phyloP scores from a whole-genome alignment of 1,139 yeast genomes.

The Geotrichum reessii region DNA sequence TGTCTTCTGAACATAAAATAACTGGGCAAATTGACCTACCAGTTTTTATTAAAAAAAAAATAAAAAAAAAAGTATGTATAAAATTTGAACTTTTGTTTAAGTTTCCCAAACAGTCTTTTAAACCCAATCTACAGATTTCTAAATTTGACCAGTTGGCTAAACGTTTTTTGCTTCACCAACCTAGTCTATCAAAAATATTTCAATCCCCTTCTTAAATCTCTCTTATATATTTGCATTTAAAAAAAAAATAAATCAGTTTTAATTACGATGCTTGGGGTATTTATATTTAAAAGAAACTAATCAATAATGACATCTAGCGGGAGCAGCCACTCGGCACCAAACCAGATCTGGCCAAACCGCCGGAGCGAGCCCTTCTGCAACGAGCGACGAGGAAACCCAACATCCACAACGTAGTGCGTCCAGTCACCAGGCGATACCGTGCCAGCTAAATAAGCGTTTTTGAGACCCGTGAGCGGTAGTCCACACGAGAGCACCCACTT shows the following conservation, averaged over 20 bases:
- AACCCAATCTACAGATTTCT: too few relatives aligned
- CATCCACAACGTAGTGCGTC: constrained; percentile 61
- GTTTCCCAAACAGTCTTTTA: too few relatives aligned
- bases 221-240: background rate
- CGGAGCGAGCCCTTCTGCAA: constrained; percentile 41
- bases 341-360: constrained; percentile 44
- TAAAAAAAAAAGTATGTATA: too few relatives aligned
- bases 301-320: constrained; percentile 24
- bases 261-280: background rate
- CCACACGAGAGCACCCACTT: constrained; percentile 66
- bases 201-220: background rate
- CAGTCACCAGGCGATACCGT: constrained; percentile 42
- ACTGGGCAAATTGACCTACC: too few relatives aligned
- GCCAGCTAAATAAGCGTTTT: constrained; percentile 51
- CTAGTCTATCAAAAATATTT: too few relatives aligned
- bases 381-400: constrained; percentile 54
- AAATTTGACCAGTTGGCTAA: too few relatives aligned
- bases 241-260: background rate
- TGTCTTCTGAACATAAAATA: too few relatives aligned
- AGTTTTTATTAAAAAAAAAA: too few relatives aligned
- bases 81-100: too few relatives aligned
- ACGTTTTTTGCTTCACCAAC: too few relatives aligned
- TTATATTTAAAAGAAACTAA: background rate
- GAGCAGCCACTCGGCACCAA: constrained; percentile 37
- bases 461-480: constrained; percentile 62